Evolutionary conservation across 768 basidiomycete genomes (phyloP), one percentile per base, ranked within the genome.

Genomic region (Fomitopsis serialis): DNA sequence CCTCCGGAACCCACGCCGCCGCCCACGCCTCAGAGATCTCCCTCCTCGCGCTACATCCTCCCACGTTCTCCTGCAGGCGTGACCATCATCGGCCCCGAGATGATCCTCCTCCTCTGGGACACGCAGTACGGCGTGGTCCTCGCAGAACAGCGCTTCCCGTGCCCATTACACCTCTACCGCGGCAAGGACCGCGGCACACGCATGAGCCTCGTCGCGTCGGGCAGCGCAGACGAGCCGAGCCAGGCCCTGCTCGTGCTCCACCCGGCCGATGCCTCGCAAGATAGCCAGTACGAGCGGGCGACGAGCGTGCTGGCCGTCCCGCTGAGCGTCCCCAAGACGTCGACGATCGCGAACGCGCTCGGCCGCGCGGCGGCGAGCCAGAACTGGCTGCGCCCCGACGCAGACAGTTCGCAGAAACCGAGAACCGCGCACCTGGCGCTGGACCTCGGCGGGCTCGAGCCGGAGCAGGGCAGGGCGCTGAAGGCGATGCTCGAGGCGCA

Each of bases 221-320:
- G 54, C 0, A 19, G 48, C 9, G 10, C 42, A 3, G 45, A 7
- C 43, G 49, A 13, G 27, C 50, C 6, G 40, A 45, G 36, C 42
- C 52, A 23, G 36, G 58, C 19, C 9, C 36, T 66, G 1, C 56
- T 67, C 11, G 50, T 56, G 10, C 59, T 67, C 23, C 50, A 60
- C 1, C 59, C 61, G 1, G 36, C 44, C 1, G 51, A 53, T 4
- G 36, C 44, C 2, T 17, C 22, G 36, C 50, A 54, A 24, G 2
- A 13, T 21, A 12, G 24, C n/a, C 24, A 29, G 10, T 24, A 48
- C 22, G 9, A 55, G 48, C 47, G 56, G 35, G 52, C 76, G 7
- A 81, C 85, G 1, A 78, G 74, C 17, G 68, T 90, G 17, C 68
- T 88, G 35, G 74, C 82, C 23, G 69, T 88, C 0, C 89, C 89